Conservation (phyloP, 1,284 basidiomycete genomes). For the Ceratobasidium sp. region DNA sequence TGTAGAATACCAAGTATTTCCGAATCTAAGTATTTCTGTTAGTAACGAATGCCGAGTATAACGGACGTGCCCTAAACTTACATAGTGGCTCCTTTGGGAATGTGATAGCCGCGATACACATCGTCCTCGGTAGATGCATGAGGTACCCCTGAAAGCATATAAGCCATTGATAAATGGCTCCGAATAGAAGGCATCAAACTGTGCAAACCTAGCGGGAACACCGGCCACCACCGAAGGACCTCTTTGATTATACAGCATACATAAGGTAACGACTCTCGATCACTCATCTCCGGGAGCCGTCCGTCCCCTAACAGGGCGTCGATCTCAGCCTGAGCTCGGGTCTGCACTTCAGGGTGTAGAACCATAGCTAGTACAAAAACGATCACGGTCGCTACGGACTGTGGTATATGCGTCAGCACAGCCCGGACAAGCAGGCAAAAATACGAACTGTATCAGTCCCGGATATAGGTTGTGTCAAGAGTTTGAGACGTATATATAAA, state of each 20-base stretch:
- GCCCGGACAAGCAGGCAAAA: too few species aligned
- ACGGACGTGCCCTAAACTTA: conserved; percentile 26
- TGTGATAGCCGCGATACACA: conserved; percentile 47
- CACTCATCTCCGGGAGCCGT: conserved; percentile 22
- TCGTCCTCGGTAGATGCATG: conserved; percentile 47
- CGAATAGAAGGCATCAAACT: too few species aligned
- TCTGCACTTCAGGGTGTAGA: conserved; percentile 49
- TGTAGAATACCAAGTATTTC: conserved; percentile 14
- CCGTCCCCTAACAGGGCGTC: conserved; percentile 50
- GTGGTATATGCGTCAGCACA: not conserved
- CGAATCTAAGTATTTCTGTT: not conserved
- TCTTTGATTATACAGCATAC: conserved; percentile 34
- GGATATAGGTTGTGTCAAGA: not conserved
- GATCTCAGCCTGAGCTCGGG: conserved; percentile 51
- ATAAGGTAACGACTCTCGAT: conserved; percentile 13
- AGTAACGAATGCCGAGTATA: not conserved
- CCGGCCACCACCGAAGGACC: conserved; percentile 31
- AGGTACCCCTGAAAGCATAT: conserved; percentile 33
- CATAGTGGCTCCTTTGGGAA: conserved; percentile 48
- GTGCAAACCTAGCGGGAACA: conserved; percentile 23
- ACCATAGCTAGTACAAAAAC: conserved; percentile 47
- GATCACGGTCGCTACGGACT: conserved; percentile 34
- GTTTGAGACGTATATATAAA: not conserved
- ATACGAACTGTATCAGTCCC: conserved; percentile 31
- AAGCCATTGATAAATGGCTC: not conserved